These are phyloP conservation scores for Thelonectria discophora DNA, from an alignment of 2,329 filamentous ascomycete species.

Conservation along the genomic window DNA sequence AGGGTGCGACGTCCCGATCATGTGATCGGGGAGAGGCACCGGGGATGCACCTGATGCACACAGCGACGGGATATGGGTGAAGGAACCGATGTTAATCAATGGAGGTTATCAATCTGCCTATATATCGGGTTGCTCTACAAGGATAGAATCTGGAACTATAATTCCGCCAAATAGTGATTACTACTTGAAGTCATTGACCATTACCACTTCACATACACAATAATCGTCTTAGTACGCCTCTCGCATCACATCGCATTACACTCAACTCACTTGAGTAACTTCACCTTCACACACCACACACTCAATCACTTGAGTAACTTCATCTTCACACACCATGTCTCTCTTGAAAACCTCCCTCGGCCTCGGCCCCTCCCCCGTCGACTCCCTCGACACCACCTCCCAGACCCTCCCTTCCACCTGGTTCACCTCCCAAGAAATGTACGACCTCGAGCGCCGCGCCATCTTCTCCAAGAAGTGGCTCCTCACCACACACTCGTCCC, in stretches of 20 bases:
- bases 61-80: neutral
- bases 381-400: conserved; percentile 39
- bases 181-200: conserved; percentile 23
- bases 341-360: conserved; percentile 52
- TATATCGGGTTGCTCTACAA: conserved; percentile 33
- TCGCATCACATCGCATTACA: no score
- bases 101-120: neutral
- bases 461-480: conserved; percentile 67
- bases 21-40: neutral
- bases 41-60: neutral
- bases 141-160: neutral
- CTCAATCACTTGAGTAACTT: neutral
- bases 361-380: conserved; percentile 36
- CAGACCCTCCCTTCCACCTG: conserved; percentile 59
- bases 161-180: conserved; percentile 28
- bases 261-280: conserved; percentile 3
- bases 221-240: neutral
- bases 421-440: conserved; percentile 63
- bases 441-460: conserved; percentile 64
- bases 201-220: neutral
- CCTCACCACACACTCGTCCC: conserved; percentile 61
- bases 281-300: conserved; percentile 6
- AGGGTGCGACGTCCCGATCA: neutral
- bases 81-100: neutral
- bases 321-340: conserved; percentile 38